A percentile compares a stretch with the other conserved stretches of the same genome.
These are phyloP conservation scores for Centrapalus pauciflorus DNA, from an alignment of 129 eudicot genomes.

Conservation along the genomic window DNA sequence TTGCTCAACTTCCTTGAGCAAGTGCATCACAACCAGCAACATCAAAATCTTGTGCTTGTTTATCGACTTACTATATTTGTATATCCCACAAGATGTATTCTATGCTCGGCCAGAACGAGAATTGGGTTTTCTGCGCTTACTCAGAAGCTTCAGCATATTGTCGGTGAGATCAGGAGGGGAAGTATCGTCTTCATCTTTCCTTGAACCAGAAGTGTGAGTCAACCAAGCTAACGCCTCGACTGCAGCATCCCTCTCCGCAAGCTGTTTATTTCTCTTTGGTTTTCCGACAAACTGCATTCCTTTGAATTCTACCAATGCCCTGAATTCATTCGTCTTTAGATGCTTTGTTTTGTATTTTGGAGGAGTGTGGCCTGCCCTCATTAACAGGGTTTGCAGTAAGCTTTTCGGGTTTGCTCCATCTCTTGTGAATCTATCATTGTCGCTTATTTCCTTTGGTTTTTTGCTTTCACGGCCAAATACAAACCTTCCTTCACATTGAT, in stretches of 20 bases:
- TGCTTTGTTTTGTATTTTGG: slow-evolving; percentile 97
- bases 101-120: slow-evolving; percentile 32
- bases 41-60: too few relatives aligned
- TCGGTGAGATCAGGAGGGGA: slow-evolving; percentile 75
- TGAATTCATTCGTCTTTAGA: slow-evolving; percentile 86
- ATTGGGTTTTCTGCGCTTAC: slow-evolving; percentile 57
- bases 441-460: slow-evolving; percentile 44
- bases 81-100: too few relatives aligned
- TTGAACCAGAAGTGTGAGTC: slow-evolving; percentile 69
- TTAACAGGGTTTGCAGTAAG: slow-evolving; percentile 80
- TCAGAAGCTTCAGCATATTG: slow-evolving; percentile 86
- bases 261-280: slow-evolving; percentile 77
- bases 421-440: slow-evolving; percentile 58
- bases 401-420: slow-evolving; percentile 94
- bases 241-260: slow-evolving; percentile 95
- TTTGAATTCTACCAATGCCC: slow-evolving; percentile 91
- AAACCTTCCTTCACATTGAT: slow-evolving; percentile 90
- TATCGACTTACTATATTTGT: too few relatives aligned
- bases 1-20: too few relatives aligned
- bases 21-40: too few relatives aligned
- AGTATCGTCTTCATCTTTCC: slow-evolving; percentile 42
- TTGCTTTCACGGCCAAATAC: slow-evolving; percentile 88
- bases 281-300: slow-evolving; percentile 99
- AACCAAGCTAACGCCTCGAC: slow-evolving; percentile 91
- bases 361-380: slow-evolving; percentile 98